A percentile compares a stretch with the other conserved stretches of the same genome.
Evolutionary conservation across 164 flowering plant species (phyloP).

Genomic region (Vitis cinerea): DNA sequence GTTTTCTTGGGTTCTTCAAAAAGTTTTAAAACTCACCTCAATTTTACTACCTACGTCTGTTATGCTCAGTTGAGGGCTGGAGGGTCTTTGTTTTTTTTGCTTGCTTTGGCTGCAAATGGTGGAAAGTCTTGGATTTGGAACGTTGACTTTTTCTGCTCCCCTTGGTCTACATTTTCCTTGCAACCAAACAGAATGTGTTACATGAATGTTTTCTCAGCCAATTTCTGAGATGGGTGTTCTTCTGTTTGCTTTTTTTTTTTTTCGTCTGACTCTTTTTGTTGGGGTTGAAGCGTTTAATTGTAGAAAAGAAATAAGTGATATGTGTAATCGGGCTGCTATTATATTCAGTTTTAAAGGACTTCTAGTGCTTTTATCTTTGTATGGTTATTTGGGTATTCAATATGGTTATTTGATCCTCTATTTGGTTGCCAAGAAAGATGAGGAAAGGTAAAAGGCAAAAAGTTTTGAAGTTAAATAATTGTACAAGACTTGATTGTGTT

Average conservation of each 20-base stretch:
- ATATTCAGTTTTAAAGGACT: background rate
- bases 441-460: background rate
- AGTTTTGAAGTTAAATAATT: background rate
- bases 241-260: background rate
- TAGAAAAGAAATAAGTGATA: background rate
- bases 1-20: too few relatives aligned
- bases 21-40: too few relatives aligned
- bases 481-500: too few relatives aligned
- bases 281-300: background rate
- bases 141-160: too few relatives aligned
- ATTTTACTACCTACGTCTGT: background rate
- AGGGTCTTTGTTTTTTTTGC: too few relatives aligned
- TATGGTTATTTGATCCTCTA: background rate
- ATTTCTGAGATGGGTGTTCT: slow-evolving; percentile 10
- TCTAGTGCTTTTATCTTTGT: background rate
- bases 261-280: background rate
- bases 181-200: too few relatives aligned
- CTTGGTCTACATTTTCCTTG: too few relatives aligned
- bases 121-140: too few relatives aligned
- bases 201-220: background rate
- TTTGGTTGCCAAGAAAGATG: slow-evolving; percentile 18
- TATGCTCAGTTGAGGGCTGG: too few relatives aligned
- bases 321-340: background rate
- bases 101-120: too few relatives aligned
- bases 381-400: background rate